A percentile compares a stretch with the other conserved stretches of the same genome.
phyloP scores from a whole-genome alignment of 148 eudicot species.

The Cornus florida region DNA sequence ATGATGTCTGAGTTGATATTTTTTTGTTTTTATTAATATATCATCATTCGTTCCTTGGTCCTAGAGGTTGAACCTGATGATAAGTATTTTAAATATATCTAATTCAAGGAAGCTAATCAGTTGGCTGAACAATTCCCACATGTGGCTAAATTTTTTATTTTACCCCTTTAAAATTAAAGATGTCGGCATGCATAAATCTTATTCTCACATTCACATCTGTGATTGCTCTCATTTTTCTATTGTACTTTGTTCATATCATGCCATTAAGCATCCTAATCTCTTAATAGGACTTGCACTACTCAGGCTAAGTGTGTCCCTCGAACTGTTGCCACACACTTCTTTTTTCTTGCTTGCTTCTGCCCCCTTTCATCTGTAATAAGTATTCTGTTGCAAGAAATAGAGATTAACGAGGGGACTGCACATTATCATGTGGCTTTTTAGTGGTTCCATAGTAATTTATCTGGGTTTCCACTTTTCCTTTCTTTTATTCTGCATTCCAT shows the following conservation, averaged over 20 bases:
- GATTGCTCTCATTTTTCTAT: not conserved
- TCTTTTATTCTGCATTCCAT: not conserved
- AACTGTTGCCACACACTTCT: no score
- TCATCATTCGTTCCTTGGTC: not conserved
- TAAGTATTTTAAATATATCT: not conserved
- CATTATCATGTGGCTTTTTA: not conserved
- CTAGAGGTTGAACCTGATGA: not conserved
- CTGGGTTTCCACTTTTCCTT: not conserved
- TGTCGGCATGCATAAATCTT: no score
- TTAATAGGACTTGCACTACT: not conserved
- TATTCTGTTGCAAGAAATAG: not conserved
- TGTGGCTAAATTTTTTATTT: no score
- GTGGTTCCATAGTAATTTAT: not conserved
- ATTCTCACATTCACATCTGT: not conserved
- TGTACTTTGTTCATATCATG: not conserved
- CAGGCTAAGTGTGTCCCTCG: no score
- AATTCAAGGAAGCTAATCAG: not conserved
- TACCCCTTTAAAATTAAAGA: no score
- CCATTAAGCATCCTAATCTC: not conserved
- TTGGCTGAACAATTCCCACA: no score
- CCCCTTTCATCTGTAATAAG: not conserved
- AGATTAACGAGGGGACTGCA: not conserved
- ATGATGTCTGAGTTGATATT: constrained; percentile 2
- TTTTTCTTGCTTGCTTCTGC: no score
- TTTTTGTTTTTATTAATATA: not conserved